Base-by-base conservation (phyloP, 2,329 filamentous ascomycete species). In the Ophiostoma sp. region DNA sequence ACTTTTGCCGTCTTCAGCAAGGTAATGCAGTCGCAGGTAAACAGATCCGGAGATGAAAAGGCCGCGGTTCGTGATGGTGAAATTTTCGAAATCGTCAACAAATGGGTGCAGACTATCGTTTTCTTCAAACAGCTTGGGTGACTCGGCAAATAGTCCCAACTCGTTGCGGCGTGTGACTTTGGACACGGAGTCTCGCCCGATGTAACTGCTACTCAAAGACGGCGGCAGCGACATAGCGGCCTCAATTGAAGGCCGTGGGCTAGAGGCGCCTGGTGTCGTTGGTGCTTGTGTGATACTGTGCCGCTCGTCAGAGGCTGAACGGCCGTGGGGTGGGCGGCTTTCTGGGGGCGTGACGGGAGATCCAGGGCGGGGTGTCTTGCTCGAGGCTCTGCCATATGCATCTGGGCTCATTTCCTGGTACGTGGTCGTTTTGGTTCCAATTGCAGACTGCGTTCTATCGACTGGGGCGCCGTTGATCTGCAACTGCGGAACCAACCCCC, bases 91-190 rank as follows among this genome's bases (percentile, higher is more conserved):
- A 17, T 72, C 68, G 60, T 72, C 70, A 3, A 23, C 20, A 36
- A 71, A 72, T 3, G 69, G 72, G 2, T 54, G 44, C 23, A 73
- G n/a, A n/a, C 39, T 69, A 1, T 36, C 52, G 35, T n/a, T 65
- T 4, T 67, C 62, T 6, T 44, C 33, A 36, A 74, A 74, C 17
- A 44, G 57, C 4, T 41, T 62, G 3, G 73, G 72, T 4, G 72
- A 73, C 10, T 60, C 35, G 1, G 73, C 73, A 65, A 74, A 72
- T 11, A 74, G 70, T 13, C 52, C 23, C 57, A 62, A 7, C 27
- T 33, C 57, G 11, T 57, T 8, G 52, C 20, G 15, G 2, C 5
- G 6, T 7, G 15, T 5, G 15, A 20, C 17, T 17, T 11, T 48
- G 44, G 15, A 4, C 6, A 3, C 17, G 15, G 15, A 1, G 6